Conservation (phyloP, 2,329 filamentous ascomycete genomes). For the Fonsecaea multimorphosa region DNA sequence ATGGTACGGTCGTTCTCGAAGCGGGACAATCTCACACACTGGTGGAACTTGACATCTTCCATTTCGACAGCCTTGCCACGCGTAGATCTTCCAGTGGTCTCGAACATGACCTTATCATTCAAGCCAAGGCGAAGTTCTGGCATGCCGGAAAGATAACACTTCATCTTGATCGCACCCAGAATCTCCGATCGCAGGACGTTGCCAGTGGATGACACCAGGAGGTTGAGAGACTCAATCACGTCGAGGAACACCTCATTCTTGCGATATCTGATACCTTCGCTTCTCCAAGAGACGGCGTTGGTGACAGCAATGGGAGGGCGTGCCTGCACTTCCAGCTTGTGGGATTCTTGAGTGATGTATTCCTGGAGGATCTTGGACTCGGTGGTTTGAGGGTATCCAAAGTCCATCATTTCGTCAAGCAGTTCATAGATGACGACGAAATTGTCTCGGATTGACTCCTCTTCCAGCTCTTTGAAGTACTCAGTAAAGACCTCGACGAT, state of each 20-base stretch:
- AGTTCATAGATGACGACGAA: conserved; percentile 99
- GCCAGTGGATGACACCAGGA: conserved; percentile 90
- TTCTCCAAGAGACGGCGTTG: conserved; percentile 97
- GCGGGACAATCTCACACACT: conserved; percentile 91
- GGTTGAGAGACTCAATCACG: conserved; percentile 93
- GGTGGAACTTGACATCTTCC: conserved; percentile 99
- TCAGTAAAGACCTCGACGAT: conserved; percentile 99
- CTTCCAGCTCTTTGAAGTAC: conserved; percentile 98
- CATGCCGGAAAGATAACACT: conserved; percentile 98
- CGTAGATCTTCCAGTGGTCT: conserved; percentile 92
- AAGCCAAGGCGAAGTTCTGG: conserved; percentile 90
- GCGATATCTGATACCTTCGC: conserved; percentile 95
- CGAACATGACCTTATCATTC: conserved; percentile 99
- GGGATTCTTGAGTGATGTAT: conserved; percentile 98
- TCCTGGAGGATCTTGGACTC: conserved; percentile 98
- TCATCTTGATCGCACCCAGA: conserved; percentile 97
- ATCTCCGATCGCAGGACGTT: conserved; percentile 97
- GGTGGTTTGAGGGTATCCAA: conserved; percentile 97
- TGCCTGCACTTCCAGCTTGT: conserved; percentile 96
- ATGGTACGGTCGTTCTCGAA: conserved; percentile 99
- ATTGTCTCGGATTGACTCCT: conserved; percentile 98
- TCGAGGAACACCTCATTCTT: conserved; percentile 99
- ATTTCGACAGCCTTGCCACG: conserved; percentile 98
- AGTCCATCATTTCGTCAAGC: conserved; percentile 99
- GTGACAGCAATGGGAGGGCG: conserved; percentile 96